Conservation (phyloP, 78 protist genomes). For the Corallochytrium limacisporum region DNA sequence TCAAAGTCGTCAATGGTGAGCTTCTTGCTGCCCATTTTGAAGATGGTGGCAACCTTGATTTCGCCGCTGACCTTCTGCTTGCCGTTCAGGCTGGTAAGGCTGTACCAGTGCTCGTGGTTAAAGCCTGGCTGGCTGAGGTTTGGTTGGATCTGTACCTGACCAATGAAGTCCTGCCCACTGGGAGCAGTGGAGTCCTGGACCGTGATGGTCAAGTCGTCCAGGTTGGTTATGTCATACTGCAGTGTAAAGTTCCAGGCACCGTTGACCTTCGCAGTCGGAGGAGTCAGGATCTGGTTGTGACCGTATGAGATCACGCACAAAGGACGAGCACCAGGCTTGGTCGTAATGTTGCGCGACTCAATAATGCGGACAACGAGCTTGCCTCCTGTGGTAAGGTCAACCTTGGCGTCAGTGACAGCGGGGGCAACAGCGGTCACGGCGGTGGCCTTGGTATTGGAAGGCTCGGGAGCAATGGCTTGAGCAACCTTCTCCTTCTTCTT, state of each 20-base stretch:
- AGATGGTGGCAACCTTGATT: neutral
- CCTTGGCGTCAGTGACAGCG: too few relatives aligned
- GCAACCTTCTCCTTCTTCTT: too few relatives aligned
- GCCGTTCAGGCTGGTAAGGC: neutral
- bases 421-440: too few relatives aligned
- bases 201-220: neutral
- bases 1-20: constrained; percentile 67
- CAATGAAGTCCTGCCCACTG: neutral
- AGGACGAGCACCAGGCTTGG: too few relatives aligned
- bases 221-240: neutral
- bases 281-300: neutral
- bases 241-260: neutral
- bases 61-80: neutral
- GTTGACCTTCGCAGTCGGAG: neutral
- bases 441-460: too few relatives aligned
- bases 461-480: too few relatives aligned
- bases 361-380: too few relatives aligned
- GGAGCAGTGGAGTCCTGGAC: neutral
- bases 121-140: neutral
- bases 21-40: neutral
- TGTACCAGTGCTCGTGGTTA: neutral
- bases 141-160: neutral
- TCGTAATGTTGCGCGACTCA: too few relatives aligned
- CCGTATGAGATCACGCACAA: neutral
- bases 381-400: too few relatives aligned